These are phyloP conservation scores for Gossypium longicalyx DNA, from an alignment of 345 rosid genomes.

Conservation along the genomic window DNA sequence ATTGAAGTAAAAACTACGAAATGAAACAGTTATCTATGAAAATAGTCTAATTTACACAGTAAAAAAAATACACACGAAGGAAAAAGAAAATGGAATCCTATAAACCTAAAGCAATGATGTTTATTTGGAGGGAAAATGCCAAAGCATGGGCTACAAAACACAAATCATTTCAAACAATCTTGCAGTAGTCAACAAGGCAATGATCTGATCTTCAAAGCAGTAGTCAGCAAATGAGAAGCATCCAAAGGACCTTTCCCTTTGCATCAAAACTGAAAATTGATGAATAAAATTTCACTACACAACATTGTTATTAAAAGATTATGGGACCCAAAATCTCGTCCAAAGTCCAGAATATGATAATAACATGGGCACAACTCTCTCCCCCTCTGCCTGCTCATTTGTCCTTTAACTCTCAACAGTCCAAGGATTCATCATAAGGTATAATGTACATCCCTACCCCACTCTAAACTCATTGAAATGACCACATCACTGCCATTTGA, in stretches of 20 bases:
- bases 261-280: constrained; percentile 16
- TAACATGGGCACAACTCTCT: constrained; percentile 15
- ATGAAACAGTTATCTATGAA: background rate
- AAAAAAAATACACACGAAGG: background rate
- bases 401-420: background rate
- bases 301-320: background rate
- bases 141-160: background rate
- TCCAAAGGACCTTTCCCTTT: constrained; percentile 16
- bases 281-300: background rate
- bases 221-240: constrained; percentile 24
- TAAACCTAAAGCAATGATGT: background rate
- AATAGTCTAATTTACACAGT: background rate
- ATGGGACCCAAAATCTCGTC: constrained; percentile 23
- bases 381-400: background rate
- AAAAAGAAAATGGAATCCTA: background rate
- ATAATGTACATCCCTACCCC: constrained; percentile 13
- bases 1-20: background rate
- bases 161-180: background rate
- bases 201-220: constrained; percentile 19
- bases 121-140: background rate
- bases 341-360: constrained; percentile 28
- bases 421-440: constrained; percentile 16
- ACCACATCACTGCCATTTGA: constrained; percentile 11
- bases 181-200: constrained; percentile 24
- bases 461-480: constrained; percentile 13